These are phyloP conservation scores for Cladosporium sp. DNA, from an alignment of 2,329 filamentous ascomycete genomes.

Conservation along the genomic window DNA sequence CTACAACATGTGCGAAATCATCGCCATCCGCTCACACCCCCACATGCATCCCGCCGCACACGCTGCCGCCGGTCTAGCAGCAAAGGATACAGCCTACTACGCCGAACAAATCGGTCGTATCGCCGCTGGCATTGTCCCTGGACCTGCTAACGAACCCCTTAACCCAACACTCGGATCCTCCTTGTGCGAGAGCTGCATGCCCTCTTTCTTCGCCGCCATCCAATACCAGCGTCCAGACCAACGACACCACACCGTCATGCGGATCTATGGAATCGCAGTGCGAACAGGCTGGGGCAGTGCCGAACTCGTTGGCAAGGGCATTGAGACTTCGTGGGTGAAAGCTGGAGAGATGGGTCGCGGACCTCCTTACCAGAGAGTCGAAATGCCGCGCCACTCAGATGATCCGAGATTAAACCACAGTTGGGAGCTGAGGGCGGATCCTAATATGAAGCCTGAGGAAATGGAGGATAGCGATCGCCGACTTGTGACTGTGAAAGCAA, in stretches of 20 bases:
- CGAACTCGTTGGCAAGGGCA: constrained; percentile 74
- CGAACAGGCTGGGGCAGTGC: constrained; percentile 87
- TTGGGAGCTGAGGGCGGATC: constrained; percentile 25
- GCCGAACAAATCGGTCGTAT: constrained; percentile 77
- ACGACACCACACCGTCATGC: constrained; percentile 70
- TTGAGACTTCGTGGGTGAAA: constrained; percentile 78
- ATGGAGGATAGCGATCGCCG: constrained; percentile 40
- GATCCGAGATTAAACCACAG: constrained; percentile 31
- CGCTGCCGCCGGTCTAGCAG: constrained; percentile 76
- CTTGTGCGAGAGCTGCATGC: constrained; percentile 76
- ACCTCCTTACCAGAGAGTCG: constrained; percentile 61
- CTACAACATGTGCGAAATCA: constrained; percentile 78
- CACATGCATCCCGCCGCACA: constrained; percentile 88
- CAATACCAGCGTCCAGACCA: constrained; percentile 70
- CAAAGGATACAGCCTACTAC: constrained; percentile 64
- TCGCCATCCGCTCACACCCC: constrained; percentile 78
- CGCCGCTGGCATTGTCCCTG: constrained; percentile 60
- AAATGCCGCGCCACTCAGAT: constrained; percentile 22
- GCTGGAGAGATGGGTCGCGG: constrained; percentile 69
- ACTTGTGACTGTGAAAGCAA: constrained; percentile 58
- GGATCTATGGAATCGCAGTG: constrained; percentile 69
- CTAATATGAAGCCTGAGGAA: constrained; percentile 21
- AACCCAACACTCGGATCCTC: constrained; percentile 76
- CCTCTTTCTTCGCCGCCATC: constrained; percentile 81
- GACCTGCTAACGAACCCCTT: constrained; percentile 53